A percentile compares a stretch with the other conserved stretches of the same genome.
Conservation (phyloP, 805 yeast species). For the Saturnispora zaruensis region DNA sequence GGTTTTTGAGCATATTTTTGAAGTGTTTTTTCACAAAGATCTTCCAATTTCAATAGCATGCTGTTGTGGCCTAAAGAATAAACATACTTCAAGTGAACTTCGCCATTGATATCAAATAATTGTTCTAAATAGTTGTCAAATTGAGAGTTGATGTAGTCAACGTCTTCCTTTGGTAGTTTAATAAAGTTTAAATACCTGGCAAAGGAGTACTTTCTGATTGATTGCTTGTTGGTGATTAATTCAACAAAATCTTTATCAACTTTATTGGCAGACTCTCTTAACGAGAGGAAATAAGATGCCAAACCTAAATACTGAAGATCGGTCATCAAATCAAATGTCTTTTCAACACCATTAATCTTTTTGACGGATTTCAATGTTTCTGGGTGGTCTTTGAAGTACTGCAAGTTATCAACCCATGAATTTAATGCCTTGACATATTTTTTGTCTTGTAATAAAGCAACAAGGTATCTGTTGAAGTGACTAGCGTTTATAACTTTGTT, state of each 20-base stretch:
- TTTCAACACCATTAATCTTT: not conserved
- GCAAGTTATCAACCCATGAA: conserved; percentile 23
- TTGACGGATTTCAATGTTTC: conserved; percentile 6
- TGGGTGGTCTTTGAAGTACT: conserved; percentile 20
- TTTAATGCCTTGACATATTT: conserved; percentile 23
- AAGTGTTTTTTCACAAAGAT: conserved; percentile 5
- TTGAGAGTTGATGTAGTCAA: conserved; percentile 4
- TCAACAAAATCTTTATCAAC: conserved; percentile 20
- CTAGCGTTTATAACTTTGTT: conserved; percentile 20
- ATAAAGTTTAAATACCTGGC: not conserved
- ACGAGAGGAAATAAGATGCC: conserved; percentile 16
- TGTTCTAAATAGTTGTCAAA: conserved; percentile 6
- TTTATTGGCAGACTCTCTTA: conserved; percentile 12
- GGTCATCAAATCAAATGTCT: conserved; percentile 3
- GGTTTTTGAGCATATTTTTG: conserved; percentile 6
- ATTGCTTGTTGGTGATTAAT: conserved; percentile 10
- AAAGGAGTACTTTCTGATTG: not conserved
- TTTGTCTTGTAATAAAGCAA: conserved; percentile 18
- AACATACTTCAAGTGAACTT: conserved; percentile 19
- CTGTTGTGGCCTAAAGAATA: conserved; percentile 3
- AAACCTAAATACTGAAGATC: conserved; percentile 15
- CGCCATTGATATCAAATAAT: conserved; percentile 25
- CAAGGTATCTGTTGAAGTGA: conserved; percentile 22
- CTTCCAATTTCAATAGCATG: conserved; percentile 8
- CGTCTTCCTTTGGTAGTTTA: conserved; percentile 8